Percentiles rank a stretch among this genome's conserved stretches.
Conservation (phyloP, 768 basidiomycete species). For the Tricholoma saponaceum region DNA sequence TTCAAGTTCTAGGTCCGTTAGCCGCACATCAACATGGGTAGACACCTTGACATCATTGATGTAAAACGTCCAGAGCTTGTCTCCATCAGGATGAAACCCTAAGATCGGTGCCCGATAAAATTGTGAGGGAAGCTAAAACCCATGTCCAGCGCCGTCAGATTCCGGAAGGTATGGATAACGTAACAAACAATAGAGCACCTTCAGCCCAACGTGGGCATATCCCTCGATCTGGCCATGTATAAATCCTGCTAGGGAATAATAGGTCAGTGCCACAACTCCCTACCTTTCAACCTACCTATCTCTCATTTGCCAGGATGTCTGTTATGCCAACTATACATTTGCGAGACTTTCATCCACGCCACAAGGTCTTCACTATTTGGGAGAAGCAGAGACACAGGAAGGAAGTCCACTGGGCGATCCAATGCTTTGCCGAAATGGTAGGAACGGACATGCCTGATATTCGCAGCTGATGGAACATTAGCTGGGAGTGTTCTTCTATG, state of each 20-base stretch:
- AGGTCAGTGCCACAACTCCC: neutral
- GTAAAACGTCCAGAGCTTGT: neutral
- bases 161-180: neutral
- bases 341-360: conserved; percentile 37
- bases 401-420: conserved; percentile 47
- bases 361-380: conserved; percentile 41
- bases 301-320: conserved; percentile 11
- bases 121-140: neutral
- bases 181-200: neutral
- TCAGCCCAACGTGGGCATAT: neutral
- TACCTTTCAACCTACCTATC: neutral
- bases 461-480: conserved; percentile 17
- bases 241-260: neutral
- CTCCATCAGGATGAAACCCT: neutral
- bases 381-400: conserved; percentile 41
- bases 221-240: neutral
- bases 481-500: conserved; percentile 62
- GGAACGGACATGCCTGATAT: conserved; percentile 5
- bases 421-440: conserved; percentile 62
- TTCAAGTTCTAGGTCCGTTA: neutral
- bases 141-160: neutral
- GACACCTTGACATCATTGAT: no score
- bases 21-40: no score
- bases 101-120: neutral
- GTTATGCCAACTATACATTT: conserved; percentile 29